phyloP scores from a whole-genome alignment of 495 filamentous ascomycete species.

The Recurvomyces mirabilis region DNA sequence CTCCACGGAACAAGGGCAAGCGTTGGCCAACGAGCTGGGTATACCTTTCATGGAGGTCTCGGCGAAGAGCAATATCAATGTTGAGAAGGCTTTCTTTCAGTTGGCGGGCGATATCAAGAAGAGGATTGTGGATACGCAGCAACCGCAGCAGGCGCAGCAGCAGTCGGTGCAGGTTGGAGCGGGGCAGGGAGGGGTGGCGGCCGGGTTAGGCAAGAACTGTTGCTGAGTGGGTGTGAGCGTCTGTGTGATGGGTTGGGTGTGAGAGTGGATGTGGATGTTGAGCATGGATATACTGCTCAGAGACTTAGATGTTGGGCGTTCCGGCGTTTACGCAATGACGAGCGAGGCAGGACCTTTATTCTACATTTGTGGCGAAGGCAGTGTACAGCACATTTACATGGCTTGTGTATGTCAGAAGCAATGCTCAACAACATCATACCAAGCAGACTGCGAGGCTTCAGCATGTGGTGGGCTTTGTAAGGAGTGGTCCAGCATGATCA shows the following conservation, averaged over 20 bases:
- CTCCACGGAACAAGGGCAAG: conserved; percentile 83
- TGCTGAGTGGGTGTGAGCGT: conserved; percentile 41
- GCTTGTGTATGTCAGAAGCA: no score
- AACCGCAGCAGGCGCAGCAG: conserved; percentile 51
- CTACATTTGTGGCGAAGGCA: no score
- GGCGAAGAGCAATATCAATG: conserved; percentile 98
- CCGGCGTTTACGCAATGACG: no score
- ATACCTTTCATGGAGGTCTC: conserved; percentile 98
- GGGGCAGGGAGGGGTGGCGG: conserved; percentile 46
- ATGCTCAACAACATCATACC: no score
- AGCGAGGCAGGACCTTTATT: no score
- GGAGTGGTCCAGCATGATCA: no score
- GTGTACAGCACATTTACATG: no score
- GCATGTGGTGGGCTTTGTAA: no score
- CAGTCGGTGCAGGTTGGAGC: conserved; percentile 62
- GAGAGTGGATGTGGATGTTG: not conserved
- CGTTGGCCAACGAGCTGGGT: conserved; percentile 86
- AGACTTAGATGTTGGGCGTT: no score
- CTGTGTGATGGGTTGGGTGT: not conserved
- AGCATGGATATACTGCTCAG: no score
- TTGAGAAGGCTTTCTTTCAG: conserved; percentile 96
- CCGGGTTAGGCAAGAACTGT: conserved; percentile 64
- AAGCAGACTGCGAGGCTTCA: no score
- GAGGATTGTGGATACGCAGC: conserved; percentile 74
- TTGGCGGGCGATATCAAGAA: conserved; percentile 98